Evolutionary conservation across 75 land plant genomes (phyloP), one percentile per base, ranked within the genome.

Genomic region (Adiantum capillusveneris): DNA sequence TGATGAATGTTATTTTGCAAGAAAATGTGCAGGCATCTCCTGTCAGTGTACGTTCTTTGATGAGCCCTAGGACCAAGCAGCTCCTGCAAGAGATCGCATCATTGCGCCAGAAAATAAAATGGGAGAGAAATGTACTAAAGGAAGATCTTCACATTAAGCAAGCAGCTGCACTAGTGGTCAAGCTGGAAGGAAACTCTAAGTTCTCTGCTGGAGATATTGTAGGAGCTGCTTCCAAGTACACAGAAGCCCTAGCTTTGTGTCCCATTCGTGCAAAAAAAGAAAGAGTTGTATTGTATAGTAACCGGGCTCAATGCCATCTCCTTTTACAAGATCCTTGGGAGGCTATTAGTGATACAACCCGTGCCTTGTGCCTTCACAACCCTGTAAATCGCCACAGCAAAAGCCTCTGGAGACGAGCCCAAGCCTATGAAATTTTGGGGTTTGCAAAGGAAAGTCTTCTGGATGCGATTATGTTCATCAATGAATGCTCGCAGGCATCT

Each of bases 331-430:
- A 94, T 31, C 83, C 96, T 0, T 57, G 77, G 63, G 79, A 75
- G 58, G 96, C 96, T 31, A 85, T 94, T 26, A 89, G 91, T 64
- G 98, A 94, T 71, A 81, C 98, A 25, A 94, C 98, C 0, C 84
- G 90, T 66, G 90, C 98, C 11, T 69, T 94, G 54, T 86, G 77
- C 63, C 75, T 94, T 48, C 98, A 94, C 65, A 89, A 74, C 57
- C 98, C 98, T 9, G 74, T 83, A 20, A 92, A 92, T 57, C 86
- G 95, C 24, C 98, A 92, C 69, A 83, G 90, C 55, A 92, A 85
- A 62, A 88, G 94, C 66, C 78, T 92, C 20, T 92, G 98, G 98
- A 88, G 98, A 69, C 71, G 98, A 73, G 98, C 98, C 21, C 98
- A 94, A 71, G 98, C 98, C 28, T 94, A 89, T 67, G 98, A 94